Evolutionary conservation across 345 rosid genomes (phyloP), one percentile per base, ranked within the genome.

Genomic region (Isatis tinctoria): DNA sequence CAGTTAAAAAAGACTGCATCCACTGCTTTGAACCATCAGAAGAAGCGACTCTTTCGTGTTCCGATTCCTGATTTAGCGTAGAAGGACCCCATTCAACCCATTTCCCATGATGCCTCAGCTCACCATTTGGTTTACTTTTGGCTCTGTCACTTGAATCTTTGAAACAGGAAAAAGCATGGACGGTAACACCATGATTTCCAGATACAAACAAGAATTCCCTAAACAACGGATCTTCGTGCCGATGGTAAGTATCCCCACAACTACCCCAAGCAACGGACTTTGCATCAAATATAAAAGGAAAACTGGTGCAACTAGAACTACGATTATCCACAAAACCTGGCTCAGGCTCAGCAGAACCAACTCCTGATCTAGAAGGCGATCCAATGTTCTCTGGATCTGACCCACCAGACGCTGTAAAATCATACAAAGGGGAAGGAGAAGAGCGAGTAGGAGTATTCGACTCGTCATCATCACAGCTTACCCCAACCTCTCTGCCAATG

Each of bases 61-160:
- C 86, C 1, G 49, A 44, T 63, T 73, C 72, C 72, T 74, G 70
- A 75, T 77, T 52, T 51, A 74, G 74, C 67, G 73, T 61, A 35
- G 76, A 83, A 77, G 99, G 96, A 36, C 97, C 97, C 98, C 99
- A 95, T 58, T 90, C 84, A 68, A 87, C 90, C 99, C 98, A 95
- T 72, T 86, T 81, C 74, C 98, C 99, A 67, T 80, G 76, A 67
- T 80, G 76, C 80, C 65, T 79, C 71, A 73, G 72, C 70, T 85
- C 84, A 65, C 77, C 84, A 64, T 82, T 85, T 69, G 69, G 48
- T 24, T 62, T 60, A 57, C 74, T 20, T 48, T 64, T 69, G 30
- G 71, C 49, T 32, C 36, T 35, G 71, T 77, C 83, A 76, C 61
- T 65, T 54, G 70, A 65, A 47, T 74, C 72, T 63, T 80, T 82